phyloP scores from a whole-genome alignment of 2,329 filamentous ascomycete species.

The Fusarium dimerum region DNA sequence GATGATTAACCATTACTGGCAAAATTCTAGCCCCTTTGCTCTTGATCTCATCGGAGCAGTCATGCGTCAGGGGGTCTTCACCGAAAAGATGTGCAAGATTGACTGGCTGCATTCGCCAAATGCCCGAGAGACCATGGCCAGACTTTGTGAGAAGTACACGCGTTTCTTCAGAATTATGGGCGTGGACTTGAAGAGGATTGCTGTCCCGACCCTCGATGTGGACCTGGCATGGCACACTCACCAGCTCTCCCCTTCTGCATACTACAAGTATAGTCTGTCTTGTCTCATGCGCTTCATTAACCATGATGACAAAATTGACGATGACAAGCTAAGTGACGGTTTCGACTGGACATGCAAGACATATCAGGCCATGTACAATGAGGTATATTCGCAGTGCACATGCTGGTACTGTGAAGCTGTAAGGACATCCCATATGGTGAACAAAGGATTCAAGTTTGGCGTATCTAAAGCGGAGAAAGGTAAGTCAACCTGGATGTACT shows the following conservation, averaged over 20 bases:
- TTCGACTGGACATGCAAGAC: slow-evolving; percentile 74
- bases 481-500: slow-evolving; percentile 11
- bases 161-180: slow-evolving; percentile 65
- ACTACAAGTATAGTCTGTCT: slow-evolving; percentile 58
- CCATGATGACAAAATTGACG: slow-evolving; percentile 82
- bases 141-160: slow-evolving; percentile 64
- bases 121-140: slow-evolving; percentile 61
- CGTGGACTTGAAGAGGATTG: slow-evolving; percentile 44
- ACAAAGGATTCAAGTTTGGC: no score
- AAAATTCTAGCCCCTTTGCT: slow-evolving; percentile 64
- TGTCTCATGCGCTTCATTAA: slow-evolving; percentile 64
- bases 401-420: slow-evolving; percentile 80
- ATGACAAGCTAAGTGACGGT: slow-evolving; percentile 59
- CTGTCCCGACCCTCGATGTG: slow-evolving; percentile 72
- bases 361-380: slow-evolving; percentile 65
- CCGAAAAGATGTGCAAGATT: slow-evolving; percentile 73
- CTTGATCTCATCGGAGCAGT: slow-evolving; percentile 67
- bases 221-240: slow-evolving; percentile 83
- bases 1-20: slow-evolving; percentile 73
- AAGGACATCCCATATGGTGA: slow-evolving; percentile 42
- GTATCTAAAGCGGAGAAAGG: slow-evolving; percentile 47
- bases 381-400: slow-evolving; percentile 74
- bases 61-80: slow-evolving; percentile 64
- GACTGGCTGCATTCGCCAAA: slow-evolving; percentile 78
- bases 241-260: slow-evolving; percentile 65